Evolutionary conservation across 176 grass and related monocot genomes (phyloP).

Genomic region (Olyra latifolia): DNA sequence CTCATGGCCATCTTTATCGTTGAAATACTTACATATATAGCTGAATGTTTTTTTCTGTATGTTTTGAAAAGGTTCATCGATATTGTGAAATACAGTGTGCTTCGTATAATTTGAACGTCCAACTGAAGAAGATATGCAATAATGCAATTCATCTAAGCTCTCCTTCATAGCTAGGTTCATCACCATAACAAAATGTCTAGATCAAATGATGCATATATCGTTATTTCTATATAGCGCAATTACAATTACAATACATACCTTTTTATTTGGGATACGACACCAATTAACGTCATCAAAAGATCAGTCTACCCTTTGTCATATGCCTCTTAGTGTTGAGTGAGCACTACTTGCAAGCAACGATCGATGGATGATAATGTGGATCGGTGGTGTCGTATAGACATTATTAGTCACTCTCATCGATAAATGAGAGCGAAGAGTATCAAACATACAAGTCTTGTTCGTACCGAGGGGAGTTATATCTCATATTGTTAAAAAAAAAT

Average conservation of each 20-base stretch:
- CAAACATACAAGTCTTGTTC: background rate
- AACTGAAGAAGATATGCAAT: no score
- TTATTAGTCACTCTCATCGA: background rate
- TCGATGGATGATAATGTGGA: background rate
- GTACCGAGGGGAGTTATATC: background rate
- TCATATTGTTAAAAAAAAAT: background rate
- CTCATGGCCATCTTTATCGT: background rate
- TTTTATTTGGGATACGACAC: background rate
- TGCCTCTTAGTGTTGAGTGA: background rate
- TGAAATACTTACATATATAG: background rate
- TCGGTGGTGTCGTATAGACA: background rate
- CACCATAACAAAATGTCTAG: background rate
- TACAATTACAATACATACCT: no score
- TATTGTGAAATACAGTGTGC: background rate
- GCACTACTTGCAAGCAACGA: background rate
- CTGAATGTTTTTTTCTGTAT: background rate
- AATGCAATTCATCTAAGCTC: no score
- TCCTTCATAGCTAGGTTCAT: background rate
- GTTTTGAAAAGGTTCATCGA: background rate
- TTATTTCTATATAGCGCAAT: background rate
- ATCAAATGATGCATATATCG: background rate
- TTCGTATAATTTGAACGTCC: background rate
- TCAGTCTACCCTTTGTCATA: background rate
- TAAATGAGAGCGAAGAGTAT: background rate
- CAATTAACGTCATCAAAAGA: background rate